phyloP scores from a whole-genome alignment of 2,329 filamentous ascomycete genomes.

The Immersiporthe knoxdaviesiana region DNA sequence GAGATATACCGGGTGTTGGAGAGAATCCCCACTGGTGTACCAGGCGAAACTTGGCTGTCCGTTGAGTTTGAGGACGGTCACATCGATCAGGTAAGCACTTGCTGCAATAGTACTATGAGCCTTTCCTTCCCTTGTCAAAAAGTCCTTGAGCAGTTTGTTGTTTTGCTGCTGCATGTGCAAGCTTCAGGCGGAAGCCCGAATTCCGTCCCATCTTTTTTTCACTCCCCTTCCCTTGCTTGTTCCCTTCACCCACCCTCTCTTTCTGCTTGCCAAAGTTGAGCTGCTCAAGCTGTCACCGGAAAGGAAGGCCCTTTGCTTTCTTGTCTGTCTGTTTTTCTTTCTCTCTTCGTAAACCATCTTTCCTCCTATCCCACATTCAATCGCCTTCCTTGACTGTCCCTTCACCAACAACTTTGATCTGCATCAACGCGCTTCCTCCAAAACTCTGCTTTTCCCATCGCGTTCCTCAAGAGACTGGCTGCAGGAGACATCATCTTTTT shows the following conservation, averaged over 20 bases:
- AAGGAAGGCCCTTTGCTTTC: neutral
- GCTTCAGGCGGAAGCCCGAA: neutral
- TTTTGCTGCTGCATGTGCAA: neutral
- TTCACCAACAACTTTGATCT: neutral
- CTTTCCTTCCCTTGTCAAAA: neutral
- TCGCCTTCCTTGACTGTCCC: neutral
- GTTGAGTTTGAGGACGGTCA: constrained; percentile 53
- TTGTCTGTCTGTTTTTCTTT: neutral
- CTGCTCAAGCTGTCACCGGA: no score
- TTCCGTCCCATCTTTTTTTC: neutral
- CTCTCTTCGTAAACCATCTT: neutral
- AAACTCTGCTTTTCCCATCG: neutral
- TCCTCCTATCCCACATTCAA: neutral
- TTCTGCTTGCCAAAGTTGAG: neutral
- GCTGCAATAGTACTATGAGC: neutral
- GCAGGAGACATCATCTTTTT: neutral
- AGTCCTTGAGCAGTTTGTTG: neutral
- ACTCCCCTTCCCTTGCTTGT: neutral
- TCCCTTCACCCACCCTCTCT: no score
- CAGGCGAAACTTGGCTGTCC: constrained; percentile 38
- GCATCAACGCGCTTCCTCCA: neutral
- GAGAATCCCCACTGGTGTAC: constrained; percentile 35
- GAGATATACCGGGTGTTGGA: constrained; percentile 44
- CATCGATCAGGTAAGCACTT: constrained; percentile 47
- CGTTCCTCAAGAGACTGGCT: neutral